Conservation (phyloP, 2,329 filamentous ascomycete species). For the Aspergillus amoenus region DNA sequence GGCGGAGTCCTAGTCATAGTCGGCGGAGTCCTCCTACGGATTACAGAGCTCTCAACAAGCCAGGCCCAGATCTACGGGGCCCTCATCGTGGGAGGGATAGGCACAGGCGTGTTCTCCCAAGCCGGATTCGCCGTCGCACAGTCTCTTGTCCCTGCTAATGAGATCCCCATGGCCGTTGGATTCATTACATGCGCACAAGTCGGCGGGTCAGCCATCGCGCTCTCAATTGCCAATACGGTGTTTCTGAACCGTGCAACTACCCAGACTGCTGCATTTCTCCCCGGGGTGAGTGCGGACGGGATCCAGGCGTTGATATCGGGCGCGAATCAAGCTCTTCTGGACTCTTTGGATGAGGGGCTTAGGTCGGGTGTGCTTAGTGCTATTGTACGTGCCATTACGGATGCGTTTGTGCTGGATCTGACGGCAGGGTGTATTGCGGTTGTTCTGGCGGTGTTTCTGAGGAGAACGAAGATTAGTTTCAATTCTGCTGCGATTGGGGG, state of each 20-base stretch:
- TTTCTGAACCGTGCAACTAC: background rate
- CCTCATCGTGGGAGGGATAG: conserved; percentile 24
- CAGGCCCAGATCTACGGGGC: conserved; percentile 26
- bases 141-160: background rate
- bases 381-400: background rate
- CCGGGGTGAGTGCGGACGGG: background rate
- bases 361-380: background rate
- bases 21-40: conserved; percentile 22
- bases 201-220: background rate
- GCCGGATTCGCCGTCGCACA: conserved; percentile 22
- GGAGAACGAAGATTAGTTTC: background rate
- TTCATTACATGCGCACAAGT: background rate
- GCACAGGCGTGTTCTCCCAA: conserved; percentile 20
- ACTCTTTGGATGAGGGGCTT: background rate
- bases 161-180: background rate
- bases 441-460: background rate
- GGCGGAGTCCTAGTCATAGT: conserved; percentile 22
- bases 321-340: background rate
- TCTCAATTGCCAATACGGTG: background rate
- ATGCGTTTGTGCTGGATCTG: conserved; percentile 1
- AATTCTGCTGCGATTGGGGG: background rate
- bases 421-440: background rate
- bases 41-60: conserved; percentile 17
- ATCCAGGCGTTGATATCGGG: background rate
- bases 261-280: background rate